phyloP scores from a whole-genome alignment of 208 protist species.

The Phytomonas francai region DNA sequence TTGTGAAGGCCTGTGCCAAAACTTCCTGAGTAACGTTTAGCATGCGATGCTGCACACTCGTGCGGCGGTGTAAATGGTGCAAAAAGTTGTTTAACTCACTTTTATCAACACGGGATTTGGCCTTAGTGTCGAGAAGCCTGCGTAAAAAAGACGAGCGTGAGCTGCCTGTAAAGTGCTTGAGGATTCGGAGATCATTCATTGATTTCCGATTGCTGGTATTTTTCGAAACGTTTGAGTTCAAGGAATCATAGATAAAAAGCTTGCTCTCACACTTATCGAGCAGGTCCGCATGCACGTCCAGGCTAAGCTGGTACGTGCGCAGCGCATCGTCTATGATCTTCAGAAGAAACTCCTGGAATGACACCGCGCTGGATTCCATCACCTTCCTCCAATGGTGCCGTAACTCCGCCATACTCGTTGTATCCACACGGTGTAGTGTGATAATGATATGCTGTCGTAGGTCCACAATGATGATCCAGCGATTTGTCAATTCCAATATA shows the following conservation, averaged over 20 bases:
- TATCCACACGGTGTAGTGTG: constrained; percentile 78
- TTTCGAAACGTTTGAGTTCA: background rate
- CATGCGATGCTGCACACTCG: constrained; percentile 76
- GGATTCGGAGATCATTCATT: constrained; percentile 41
- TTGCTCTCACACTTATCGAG: constrained; percentile 77
- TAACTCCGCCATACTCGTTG: constrained; percentile 55
- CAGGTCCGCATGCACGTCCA: constrained; percentile 67
- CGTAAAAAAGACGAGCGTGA: constrained; percentile 66
- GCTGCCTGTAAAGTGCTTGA: constrained; percentile 67
- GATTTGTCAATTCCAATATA: constrained; percentile 77
- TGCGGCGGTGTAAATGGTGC: constrained; percentile 80
- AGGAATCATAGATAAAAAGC: constrained; percentile 38
- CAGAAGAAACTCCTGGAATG: constrained; percentile 80
- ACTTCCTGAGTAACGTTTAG: constrained; percentile 62
- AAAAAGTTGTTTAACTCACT: constrained; percentile 80
- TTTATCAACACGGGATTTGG: constrained; percentile 47
- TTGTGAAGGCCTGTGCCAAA: constrained; percentile 63
- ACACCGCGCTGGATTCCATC: constrained; percentile 52
- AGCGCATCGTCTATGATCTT: constrained; percentile 79
- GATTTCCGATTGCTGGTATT: background rate
- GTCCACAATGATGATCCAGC: constrained; percentile 80
- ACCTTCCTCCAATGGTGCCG: constrained; percentile 56
- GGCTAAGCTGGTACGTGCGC: constrained; percentile 62
- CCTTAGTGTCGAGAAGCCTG: constrained; percentile 50
- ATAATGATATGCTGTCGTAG: constrained; percentile 67